Evolutionary conservation across 208 protist genomes (phyloP).

Genomic region (Leishmania braziliensis): DNA sequence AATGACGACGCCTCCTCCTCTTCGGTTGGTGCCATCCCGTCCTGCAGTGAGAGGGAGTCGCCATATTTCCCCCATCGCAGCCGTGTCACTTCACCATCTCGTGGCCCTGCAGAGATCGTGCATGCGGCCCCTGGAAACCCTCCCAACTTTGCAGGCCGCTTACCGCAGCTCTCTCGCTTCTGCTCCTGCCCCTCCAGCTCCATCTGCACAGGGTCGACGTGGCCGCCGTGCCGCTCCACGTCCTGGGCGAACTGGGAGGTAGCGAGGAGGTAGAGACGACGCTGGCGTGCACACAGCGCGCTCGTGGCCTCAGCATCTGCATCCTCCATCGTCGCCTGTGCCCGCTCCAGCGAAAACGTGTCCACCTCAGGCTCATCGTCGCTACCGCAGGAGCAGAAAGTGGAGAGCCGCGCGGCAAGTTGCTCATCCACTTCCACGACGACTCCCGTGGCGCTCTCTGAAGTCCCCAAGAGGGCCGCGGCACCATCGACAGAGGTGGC

Average conservation of each 20-base stretch:
- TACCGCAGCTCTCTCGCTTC: background rate
- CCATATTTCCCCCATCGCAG: background rate
- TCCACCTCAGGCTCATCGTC: slow-evolving; percentile 35
- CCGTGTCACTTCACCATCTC: background rate
- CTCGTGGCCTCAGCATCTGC: slow-evolving; percentile 34
- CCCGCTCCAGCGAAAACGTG: slow-evolving; percentile 31
- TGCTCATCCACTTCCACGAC: slow-evolving; percentile 11
- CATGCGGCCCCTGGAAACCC: background rate
- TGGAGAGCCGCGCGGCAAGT: background rate
- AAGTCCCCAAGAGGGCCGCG: background rate
- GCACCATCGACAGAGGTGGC: background rate
- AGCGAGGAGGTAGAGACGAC: slow-evolving; percentile 27
- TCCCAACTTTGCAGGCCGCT: background rate
- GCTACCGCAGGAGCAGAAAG: background rate
- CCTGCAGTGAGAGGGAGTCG: background rate
- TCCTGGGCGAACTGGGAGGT: slow-evolving; percentile 42
- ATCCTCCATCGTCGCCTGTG: slow-evolving; percentile 32
- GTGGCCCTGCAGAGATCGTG: background rate
- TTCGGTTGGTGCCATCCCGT: background rate
- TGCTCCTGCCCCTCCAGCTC: slow-evolving; percentile 5
- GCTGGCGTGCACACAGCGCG: slow-evolving; percentile 21
- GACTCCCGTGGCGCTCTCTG: background rate
- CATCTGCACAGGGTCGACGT: slow-evolving; percentile 26
- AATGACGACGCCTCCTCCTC: background rate
- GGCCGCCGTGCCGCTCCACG: slow-evolving; percentile 26